These are phyloP conservation scores for Balamuthia mandrillaris DNA, from an alignment of 208 protist genomes.

Conservation along the genomic window DNA sequence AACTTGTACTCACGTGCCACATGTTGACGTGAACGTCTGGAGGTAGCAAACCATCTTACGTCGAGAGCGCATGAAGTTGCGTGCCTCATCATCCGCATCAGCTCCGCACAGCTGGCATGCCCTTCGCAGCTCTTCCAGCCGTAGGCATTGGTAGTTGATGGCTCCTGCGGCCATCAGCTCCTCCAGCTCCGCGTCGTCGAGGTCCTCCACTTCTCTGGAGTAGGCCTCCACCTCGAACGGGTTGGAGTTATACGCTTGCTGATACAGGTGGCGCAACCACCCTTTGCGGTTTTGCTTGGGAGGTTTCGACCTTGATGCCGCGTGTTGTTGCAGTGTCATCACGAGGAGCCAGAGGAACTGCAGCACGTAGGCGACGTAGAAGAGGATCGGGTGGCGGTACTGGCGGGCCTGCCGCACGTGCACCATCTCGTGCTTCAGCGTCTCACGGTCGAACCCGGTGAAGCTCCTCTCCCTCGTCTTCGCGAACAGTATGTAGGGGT, in stretches of 20 bases:
- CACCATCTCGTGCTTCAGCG: conserved; percentile 12
- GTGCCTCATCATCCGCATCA: neutral
- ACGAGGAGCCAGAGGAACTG: neutral
- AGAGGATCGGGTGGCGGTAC: neutral
- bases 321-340: no score
- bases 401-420: neutral
- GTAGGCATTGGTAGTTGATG: neutral
- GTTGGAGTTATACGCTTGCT: neutral
- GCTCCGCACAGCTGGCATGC: neutral
- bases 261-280: neutral
- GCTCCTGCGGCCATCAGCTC: neutral
- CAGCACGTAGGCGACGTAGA: neutral
- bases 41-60: no score
- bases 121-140: neutral
- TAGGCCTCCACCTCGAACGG: neutral
- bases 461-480: neutral
- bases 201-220: neutral
- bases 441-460: neutral
- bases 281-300: no score
- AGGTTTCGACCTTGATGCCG: no score
- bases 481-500: conserved; percentile 9
- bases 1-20: no score
- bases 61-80: neutral
- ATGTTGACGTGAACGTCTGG: no score
- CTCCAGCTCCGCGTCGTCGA: neutral